Conservation (phyloP, 1,284 basidiomycete species). For the Tilletia indica region DNA sequence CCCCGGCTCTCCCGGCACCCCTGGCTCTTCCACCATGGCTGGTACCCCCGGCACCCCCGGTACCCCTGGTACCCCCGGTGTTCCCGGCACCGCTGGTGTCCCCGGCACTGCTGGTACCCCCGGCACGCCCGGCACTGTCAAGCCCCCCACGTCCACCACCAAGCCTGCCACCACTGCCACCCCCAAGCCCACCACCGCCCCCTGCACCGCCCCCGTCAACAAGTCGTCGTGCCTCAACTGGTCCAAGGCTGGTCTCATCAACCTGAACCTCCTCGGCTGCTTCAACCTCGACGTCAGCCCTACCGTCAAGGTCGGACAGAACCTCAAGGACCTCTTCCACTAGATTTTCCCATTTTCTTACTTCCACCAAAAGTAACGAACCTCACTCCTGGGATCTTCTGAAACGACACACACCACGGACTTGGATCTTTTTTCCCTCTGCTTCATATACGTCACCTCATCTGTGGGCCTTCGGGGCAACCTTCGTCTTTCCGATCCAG, state of each 20-base stretch:
- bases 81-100: neutral
- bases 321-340: neutral
- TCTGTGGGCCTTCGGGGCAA: no score
- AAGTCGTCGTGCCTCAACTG: conserved; percentile 2
- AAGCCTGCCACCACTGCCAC: neutral
- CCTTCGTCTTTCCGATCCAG: no score
- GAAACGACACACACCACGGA: no score
- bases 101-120: neutral
- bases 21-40: neutral
- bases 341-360: neutral
- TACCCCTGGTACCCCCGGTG: neutral
- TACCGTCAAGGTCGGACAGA: conserved; percentile 8
- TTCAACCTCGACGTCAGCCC: conserved; percentile 8
- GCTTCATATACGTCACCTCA: no score
- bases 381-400: no score
- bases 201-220: neutral
- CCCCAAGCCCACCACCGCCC: neutral
- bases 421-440: no score
- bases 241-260: conserved; percentile 19
- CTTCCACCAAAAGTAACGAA: no score
- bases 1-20: neutral
- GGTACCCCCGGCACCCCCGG: neutral
- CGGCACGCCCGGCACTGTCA: neutral
- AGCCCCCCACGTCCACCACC: neutral
- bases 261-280: conserved; percentile 18